Evolutionary conservation across 768 basidiomycete species (phyloP), one percentile per base, ranked within the genome.

Genomic region (Xanthoconium stramineum): DNA sequence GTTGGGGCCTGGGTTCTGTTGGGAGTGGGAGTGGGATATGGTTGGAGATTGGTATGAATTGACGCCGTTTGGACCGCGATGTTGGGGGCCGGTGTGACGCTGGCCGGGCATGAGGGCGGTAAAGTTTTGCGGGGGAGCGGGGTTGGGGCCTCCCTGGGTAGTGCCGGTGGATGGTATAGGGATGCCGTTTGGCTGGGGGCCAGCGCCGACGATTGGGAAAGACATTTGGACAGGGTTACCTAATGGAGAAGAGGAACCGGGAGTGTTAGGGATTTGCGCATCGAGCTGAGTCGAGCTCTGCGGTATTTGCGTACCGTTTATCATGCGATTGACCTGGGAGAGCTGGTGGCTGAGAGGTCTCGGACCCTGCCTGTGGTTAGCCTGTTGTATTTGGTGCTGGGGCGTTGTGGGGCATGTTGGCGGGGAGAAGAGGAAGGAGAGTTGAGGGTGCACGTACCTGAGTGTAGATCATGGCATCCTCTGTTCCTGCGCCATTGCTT

Each of bases 391-490:
- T 47, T 78, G 76, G 61, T 79, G 72, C 76, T 75, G 60, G 44
- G 28, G 20, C 44, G 58, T 28, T 48, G 37, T 13, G 24, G 9
- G 33, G 42, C 17, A 11, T 17, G 57, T 63, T 30, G 64, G 68
- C 39, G 50, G 56, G 40, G 52, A 52, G 33, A 47, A 35, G 48
- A 50, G 37, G 50, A 28, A 33, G 40, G 56, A 53, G n/a, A n/a
- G 46, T 20, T 6, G 43, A 33, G 10, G 33, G 35, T 12, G 36
- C 28, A 73, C 83, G 52, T 61, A 88, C 89, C 74, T 86, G 83
- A 0, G 81, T 84, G 67, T 90, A 91, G 36, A 85, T 56, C 68
- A 89, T 61, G 24, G 86, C 89, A 60, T 91, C 88, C 1, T 89
- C 88, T n/a, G 83, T 68, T 19, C 83, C 85, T 10, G 66, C 68